Conservation (phyloP, 202 grass and related monocot species). For the Panicum virgatum region DNA sequence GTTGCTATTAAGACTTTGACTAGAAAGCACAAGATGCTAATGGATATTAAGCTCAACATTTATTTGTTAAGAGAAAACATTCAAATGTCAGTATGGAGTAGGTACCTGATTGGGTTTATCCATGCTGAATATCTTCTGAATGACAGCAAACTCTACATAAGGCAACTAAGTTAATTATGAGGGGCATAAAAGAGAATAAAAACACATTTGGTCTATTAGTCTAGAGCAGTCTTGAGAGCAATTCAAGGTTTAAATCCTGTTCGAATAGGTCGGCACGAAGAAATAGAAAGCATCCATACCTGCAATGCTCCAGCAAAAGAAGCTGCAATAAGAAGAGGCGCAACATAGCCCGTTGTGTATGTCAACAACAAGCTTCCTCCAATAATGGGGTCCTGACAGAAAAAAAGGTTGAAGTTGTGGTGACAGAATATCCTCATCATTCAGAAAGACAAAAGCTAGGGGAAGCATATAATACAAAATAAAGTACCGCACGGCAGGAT, state of each 20-base stretch:
- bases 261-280: too few species aligned
- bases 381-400: conserved; percentile 73
- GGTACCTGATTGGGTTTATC: conserved; percentile 98
- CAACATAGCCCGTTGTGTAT: conserved; percentile 94
- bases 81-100: conserved; percentile 25
- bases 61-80: neutral
- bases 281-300: conserved; percentile 26
- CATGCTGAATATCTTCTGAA: conserved; percentile 90
- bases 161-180: conserved; percentile 15
- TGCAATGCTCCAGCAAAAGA: conserved; percentile 97
- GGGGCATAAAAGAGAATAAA: conserved; percentile 25
- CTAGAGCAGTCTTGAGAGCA: neutral
- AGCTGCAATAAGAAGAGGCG: conserved; percentile 93
- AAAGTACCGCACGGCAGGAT: too few species aligned
- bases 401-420: neutral
- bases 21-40: neutral
- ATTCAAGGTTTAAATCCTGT: neutral
- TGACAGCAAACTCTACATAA: conserved; percentile 81
- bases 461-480: too few species aligned
- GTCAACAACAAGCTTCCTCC: conserved; percentile 92
- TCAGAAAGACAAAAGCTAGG: too few species aligned
- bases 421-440: too few species aligned
- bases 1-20: neutral
- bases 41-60: neutral
- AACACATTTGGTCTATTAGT: conserved; percentile 5